Evolutionary conservation across 2,329 filamentous ascomycete genomes (phyloP), one percentile per base, ranked within the genome.

Genomic region (Aurifilum marmelostoma): DNA sequence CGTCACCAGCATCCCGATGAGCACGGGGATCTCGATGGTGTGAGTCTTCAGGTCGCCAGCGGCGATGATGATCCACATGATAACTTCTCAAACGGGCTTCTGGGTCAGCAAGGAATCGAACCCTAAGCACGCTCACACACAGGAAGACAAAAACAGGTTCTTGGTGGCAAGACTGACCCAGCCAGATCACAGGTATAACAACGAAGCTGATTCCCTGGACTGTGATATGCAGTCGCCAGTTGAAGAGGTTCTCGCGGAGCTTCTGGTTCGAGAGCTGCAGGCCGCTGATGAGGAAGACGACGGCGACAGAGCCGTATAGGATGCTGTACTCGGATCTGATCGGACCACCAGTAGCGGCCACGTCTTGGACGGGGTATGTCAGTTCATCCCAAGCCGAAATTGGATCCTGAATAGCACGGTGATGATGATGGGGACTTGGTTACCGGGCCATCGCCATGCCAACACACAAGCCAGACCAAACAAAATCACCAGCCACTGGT

Each of bases 211-310:
- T 88, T 1, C 85, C 83, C 75, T 93, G 91, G 1, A 91, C 88
- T 34, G 91, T 82, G 12, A 89, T 75, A 74, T 93, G 91, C 21
- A 92, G 79, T 27, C 89, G 86, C 89, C 88, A 92, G 69, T 91
- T 90, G 67, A 83, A 83, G 69, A 87, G 83, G 73, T 92, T 91
- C 65, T 82, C 79, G 58, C 85, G 78, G 12, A 92, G 80, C 73
- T 91, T 87, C 43, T 83, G 81, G 0, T 87, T 88, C 9, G 89
- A 84, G 24, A 93, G 85, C 65, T 91, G 91, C 73, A 92, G 84
- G 3, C 91, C 91, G 67, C 89, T 92, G 72, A 92, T 84, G 68
- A 92, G 81, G 77, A 93, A 93, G 73, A 92, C 91, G 74, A 92
- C 79, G 24, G 85, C 87, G 39, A 93, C 88, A 27, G 85, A 88